Base-by-base conservation (phyloP, 1,284 basidiomycete genomes). In the Phellopilus nigrolimitatus region DNA sequence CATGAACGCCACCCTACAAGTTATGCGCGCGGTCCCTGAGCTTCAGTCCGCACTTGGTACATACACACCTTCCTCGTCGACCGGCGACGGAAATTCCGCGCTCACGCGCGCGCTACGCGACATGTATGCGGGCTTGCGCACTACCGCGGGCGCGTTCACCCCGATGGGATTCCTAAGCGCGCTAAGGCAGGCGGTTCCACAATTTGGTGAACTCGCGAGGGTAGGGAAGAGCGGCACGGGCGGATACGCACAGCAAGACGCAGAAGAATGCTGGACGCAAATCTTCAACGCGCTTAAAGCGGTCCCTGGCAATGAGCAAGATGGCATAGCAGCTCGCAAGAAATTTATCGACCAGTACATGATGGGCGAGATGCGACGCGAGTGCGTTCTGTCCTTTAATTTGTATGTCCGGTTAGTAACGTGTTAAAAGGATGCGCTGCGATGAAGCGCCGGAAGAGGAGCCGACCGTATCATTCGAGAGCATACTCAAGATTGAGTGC, bases 1-100 rank as follows among this genome's bases (percentile, higher is more conserved):
- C 68, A 91, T 98, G 82, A 98, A 97, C 64, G 85, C 95, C 4
- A 94, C 91, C 0, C 73, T 99, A 1, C 95, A 99, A 71, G 88
- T 91, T 12, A 76, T 99, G 57, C 85, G 92, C 15, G 83, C 88
- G 2, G 88, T 99, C 49, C 93, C 94, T 0, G 92, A 97, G 62
- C 76, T 99, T 1, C 85, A 88, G 60, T 66, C 71, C 1, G 84
- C 88, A 1, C 73, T 95, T 17, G 67, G 66, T 56, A 67, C 67
- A 82, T 87, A 62, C 60, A 79, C 68, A 1, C n/a, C 12, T 27
- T 33, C 4, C 15, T 5, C 53, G 40, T 53, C 63, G 24, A 31
- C 62, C 17, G 40, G 37, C 4, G 51, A 56, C 19, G 49, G 52
- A 1, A 45, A 50, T 27, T 10, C 42, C 9, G 38, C 17, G 15